Conservation (phyloP, 208 protist genomes). For the Naegleria gruberi region DNA sequence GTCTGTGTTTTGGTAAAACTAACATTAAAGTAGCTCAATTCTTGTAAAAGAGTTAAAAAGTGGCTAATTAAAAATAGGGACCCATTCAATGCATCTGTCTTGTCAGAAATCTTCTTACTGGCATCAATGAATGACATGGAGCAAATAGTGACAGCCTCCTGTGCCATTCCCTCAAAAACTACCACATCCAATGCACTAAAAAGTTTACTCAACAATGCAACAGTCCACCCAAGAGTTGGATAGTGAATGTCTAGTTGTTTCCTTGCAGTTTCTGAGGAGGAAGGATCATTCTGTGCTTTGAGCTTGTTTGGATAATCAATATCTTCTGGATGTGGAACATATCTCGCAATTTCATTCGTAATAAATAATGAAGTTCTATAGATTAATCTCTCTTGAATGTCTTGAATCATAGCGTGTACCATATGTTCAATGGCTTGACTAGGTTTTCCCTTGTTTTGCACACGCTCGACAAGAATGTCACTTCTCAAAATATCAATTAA, state of each 20-base stretch:
- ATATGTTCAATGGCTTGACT: neutral
- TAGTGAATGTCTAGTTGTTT: neutral
- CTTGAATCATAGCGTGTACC: constrained; percentile 28
- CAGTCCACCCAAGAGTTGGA: constrained; percentile 27
- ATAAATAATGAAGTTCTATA: constrained; percentile 25
- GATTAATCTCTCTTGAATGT: constrained; percentile 33
- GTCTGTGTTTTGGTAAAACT: constrained; percentile 27
- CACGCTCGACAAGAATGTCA: neutral
- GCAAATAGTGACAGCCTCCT: constrained; percentile 30
- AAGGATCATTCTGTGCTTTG: neutral
- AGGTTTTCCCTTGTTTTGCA: neutral
- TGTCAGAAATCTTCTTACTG: constrained; percentile 22
- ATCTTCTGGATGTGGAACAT: neutral
- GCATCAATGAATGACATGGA: constrained; percentile 17
- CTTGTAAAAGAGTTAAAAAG: constrained; percentile 23
- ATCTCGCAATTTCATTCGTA: neutral
- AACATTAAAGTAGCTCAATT: constrained; percentile 27
- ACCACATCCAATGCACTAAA: constrained; percentile 27
- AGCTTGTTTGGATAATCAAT: neutral
- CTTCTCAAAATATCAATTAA: neutral
- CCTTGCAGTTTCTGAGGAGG: neutral
- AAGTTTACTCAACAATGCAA: constrained; percentile 19
- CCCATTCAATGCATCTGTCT: constrained; percentile 8
- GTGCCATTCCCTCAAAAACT: constrained; percentile 29
- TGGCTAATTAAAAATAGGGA: constrained; percentile 30